Evolutionary conservation across 192 early-diverging fungal genomes (phyloP), one percentile per base, ranked within the genome.

Genomic region (Chytriomyces sp.): DNA sequence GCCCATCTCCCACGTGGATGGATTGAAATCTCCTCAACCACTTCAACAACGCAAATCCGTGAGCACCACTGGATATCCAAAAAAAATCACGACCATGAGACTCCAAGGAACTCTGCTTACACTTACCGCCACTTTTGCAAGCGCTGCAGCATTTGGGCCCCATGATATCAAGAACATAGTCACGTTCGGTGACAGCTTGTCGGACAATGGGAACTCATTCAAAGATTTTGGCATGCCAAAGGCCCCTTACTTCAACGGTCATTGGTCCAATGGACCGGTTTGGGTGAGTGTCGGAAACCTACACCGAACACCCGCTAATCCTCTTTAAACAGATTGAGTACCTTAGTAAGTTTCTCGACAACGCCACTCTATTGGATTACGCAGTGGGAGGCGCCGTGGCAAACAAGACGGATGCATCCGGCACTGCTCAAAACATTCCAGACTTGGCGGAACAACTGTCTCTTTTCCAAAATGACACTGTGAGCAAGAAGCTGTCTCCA

Each of bases 221-320:
- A 22, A 2, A 14, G 44, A n/a, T 14, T n/a, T 22, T 49, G 44
- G 3, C 14, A 36, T 73, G 37, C 80, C 81, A 19, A 52, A 6
- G 8, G 8, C 64, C 4, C 63, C 75, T 2, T 79, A 79, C 70
- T 78, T 17, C 33, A 39, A 77, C 19, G 84, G 84, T 1, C 84
- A 82, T 2, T 86, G 81, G 65, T 58, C 72, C 1, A 85, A 86
- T 52, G 85, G 85, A 4, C 80, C 65, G 0, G 58, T 78, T 7
- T 86, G 81, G 81, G 36, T n/a, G n/a, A n/a, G n/a, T n/a, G n/a
- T n/a, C n/a, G n/a, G n/a, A n/a, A n/a, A n/a, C n/a, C n/a, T n/a
- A n/a, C n/a, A n/a, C n/a, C n/a, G n/a, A n/a, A n/a, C n/a, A n/a
- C n/a, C n/a, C n/a, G n/a, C n/a, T n/a, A n/a, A n/a, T n/a, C n/a